Base-by-base conservation (phyloP, 139 green algal species). In the Tetradesmus lagerheimii region DNA sequence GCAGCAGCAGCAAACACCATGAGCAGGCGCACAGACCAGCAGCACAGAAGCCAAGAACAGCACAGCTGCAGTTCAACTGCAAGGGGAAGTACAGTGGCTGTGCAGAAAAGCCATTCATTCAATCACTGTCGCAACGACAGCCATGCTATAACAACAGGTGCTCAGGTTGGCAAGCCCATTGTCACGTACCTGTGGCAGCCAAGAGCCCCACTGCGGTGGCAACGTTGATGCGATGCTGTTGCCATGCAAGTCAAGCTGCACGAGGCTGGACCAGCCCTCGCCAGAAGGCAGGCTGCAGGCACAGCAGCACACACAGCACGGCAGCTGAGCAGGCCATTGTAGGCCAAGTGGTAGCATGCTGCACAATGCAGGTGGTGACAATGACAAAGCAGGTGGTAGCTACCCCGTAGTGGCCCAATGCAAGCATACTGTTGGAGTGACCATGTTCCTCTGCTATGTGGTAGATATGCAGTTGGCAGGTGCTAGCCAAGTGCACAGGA, bases 211-310 rank as follows among this genome's bases (percentile, higher is more conserved):
- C 20, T 41, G 14, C 6, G 43, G 29, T 29, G 80, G 80, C 43
- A 86, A 29, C 3, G 45, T 71, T 27, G 31, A 37, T n/a, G 45
- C 25, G 3, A 86, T 27, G 29, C n/a, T 41, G 80, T 86, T 86
- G 80, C 43, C 43, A 31, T 71, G 80, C 57, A 86, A 45, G 29
- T 86, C 80, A 29, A 86, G 43, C 29, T 35, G 14, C 31, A 4
- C 16, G 27, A 86, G 80, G n/a, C 23, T 14, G 16, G 43, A 53
- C 75, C 75, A 85, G 79, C 39, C 38, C 34, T 34, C 29, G 18
- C 38, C 39, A n/a, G 18, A 23, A 62, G 79, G 79, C 29, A 85
- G 79, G 31, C 79, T 85, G 79, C 79, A 85, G 79, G 29, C 29
- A 14, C 25, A 38, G 66, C 66, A 77, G 66, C 66, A 77, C 66